Conservation (phyloP, 1,284 basidiomycete genomes). For the Ceratobasidium papillatum region DNA sequence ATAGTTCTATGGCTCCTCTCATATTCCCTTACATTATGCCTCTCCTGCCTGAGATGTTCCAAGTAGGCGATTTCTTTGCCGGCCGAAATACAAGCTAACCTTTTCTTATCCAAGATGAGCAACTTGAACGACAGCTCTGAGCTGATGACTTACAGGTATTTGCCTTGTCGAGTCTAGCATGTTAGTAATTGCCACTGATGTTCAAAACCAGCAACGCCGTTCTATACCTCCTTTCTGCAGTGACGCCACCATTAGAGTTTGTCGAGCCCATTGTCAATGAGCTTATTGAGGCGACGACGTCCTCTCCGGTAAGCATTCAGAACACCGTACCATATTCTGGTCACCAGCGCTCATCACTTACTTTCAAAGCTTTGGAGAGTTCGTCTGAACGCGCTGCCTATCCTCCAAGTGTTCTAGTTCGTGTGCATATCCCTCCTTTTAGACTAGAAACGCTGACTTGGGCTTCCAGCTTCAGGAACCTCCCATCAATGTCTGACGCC, state of each 20-base stretch:
- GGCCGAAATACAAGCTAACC: neutral
- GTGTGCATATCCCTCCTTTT: neutral
- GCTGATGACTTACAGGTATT: constrained; percentile 50
- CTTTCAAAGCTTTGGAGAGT: constrained; percentile 76
- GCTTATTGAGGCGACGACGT: constrained; percentile 72
- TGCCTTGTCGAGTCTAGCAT: constrained; percentile 13
- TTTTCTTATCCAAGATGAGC: constrained; percentile 72
- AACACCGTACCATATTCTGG: constrained; percentile 35
- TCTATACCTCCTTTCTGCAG: constrained; percentile 76
- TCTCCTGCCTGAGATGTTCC: constrained; percentile 67
- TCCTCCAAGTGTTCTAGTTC: constrained; percentile 78
- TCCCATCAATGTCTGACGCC: constrained; percentile 74
- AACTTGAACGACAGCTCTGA: constrained; percentile 82
- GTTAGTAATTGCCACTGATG: constrained; percentile 31
- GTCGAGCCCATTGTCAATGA: constrained; percentile 66
- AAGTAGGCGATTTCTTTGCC: neutral
- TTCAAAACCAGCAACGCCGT: constrained; percentile 72
- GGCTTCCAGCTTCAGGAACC: constrained; percentile 69
- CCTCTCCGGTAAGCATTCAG: constrained; percentile 63
- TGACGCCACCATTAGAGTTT: constrained; percentile 69
- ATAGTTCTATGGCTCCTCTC: constrained; percentile 70
- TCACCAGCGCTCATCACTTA: constrained; percentile 16
- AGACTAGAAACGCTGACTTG: neutral
- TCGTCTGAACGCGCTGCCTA: constrained; percentile 75
- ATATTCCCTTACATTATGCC: constrained; percentile 78